Evolutionary conservation across 352 stramenopile genomes (phyloP).

Genomic region (Pythium dissotocum): DNA sequence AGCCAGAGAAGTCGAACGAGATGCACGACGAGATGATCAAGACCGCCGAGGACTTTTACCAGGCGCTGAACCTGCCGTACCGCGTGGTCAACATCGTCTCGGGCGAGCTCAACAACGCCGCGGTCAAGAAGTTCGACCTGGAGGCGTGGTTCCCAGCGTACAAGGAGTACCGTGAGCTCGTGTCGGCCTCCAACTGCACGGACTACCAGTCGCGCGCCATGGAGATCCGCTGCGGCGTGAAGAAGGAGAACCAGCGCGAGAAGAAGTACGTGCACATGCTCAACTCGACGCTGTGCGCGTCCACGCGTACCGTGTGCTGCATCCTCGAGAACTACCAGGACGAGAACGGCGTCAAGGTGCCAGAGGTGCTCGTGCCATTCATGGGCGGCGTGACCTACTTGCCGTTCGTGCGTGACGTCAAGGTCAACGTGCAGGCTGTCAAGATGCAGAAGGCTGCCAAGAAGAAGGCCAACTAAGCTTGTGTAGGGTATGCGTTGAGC

Average conservation of each 20-base stretch:
- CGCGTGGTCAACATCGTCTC: constrained; percentile 99
- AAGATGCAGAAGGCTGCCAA: constrained; percentile 96
- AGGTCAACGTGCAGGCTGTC: constrained; percentile 88
- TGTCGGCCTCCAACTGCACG: constrained; percentile 99
- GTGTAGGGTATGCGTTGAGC: not conserved
- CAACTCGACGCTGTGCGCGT: constrained; percentile 98
- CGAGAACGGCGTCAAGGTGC: constrained; percentile 95
- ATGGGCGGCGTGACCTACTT: constrained; percentile 99
- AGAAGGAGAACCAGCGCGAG: constrained; percentile 93
- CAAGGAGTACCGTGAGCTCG: constrained; percentile 98
- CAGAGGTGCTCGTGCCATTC: constrained; percentile 97
- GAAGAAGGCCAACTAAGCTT: constrained; percentile 86
- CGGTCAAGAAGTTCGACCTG: constrained; percentile 99
- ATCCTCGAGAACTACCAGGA: constrained; percentile 99
- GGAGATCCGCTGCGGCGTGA: constrained; percentile 96
- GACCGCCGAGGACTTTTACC: constrained; percentile 97
- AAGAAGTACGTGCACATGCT: constrained; percentile 99
- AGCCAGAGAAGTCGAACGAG: constrained; percentile 90
- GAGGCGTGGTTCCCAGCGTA: constrained; percentile 99
- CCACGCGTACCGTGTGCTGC: constrained; percentile 98
- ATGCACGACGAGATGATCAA: constrained; percentile 94
- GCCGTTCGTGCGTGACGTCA: constrained; percentile 96
- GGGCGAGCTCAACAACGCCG: constrained; percentile 97
- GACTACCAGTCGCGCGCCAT: constrained; percentile 98
- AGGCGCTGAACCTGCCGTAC: constrained; percentile 98